phyloP scores from a whole-genome alignment of 1,139 yeast genomes.

The Suhomyces chickasaworum region DNA sequence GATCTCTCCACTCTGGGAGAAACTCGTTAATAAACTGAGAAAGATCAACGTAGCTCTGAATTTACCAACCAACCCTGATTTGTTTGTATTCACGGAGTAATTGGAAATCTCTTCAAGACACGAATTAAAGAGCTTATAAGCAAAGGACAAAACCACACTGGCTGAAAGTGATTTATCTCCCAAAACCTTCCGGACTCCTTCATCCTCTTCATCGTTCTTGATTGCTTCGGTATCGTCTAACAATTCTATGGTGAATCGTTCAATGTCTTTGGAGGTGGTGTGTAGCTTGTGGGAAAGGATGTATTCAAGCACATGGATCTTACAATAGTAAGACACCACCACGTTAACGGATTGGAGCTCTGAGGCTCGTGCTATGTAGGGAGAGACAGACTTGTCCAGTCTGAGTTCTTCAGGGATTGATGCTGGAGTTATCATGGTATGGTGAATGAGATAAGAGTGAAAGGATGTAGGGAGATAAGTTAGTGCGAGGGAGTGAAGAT shows the following conservation, averaged over 20 bases:
- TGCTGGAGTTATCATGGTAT: slow-evolving; percentile 13
- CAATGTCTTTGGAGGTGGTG: slow-evolving; percentile 50
- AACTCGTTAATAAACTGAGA: slow-evolving; percentile 32
- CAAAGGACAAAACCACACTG: slow-evolving; percentile 62
- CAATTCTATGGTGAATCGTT: slow-evolving; percentile 56
- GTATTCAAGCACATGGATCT: slow-evolving; percentile 64
- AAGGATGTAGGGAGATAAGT: neutral
- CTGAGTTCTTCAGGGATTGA: slow-evolving; percentile 33
- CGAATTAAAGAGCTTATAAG: slow-evolving; percentile 59
- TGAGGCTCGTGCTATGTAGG: slow-evolving; percentile 50
- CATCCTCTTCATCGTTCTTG: slow-evolving; percentile 43
- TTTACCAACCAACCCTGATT: slow-evolving; percentile 33
- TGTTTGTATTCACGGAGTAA: slow-evolving; percentile 29
- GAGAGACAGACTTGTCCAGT: slow-evolving; percentile 41
- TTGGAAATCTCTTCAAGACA: slow-evolving; percentile 34
- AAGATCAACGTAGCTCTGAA: slow-evolving; percentile 43
- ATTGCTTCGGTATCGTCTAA: slow-evolving; percentile 64
- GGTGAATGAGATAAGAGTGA: neutral
- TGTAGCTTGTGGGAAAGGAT: slow-evolving; percentile 64
- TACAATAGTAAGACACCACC: slow-evolving; percentile 58
- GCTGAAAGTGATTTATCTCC: slow-evolving; percentile 59
- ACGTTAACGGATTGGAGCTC: slow-evolving; percentile 57
- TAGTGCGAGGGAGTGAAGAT: slow-evolving; percentile 7
- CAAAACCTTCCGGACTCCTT: slow-evolving; percentile 43
- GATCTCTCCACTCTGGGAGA: slow-evolving; percentile 31